Base-by-base conservation (phyloP, 495 filamentous ascomycete species). In the Aspergillus homomorphus region DNA sequence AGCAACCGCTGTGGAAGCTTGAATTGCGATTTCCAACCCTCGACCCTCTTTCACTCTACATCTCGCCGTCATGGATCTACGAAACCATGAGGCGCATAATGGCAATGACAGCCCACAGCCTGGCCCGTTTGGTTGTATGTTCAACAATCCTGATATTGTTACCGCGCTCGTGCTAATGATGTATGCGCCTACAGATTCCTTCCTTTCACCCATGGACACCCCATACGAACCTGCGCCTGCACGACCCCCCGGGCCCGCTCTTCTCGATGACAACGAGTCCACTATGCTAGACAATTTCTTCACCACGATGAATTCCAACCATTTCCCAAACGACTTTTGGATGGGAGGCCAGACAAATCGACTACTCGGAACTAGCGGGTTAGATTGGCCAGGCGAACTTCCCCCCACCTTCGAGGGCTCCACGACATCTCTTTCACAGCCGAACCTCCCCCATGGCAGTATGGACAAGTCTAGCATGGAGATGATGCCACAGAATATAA, bases 51-150 rank as follows among this genome's bases (percentile, higher is more conserved):
- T 33, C 24, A 19, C 49, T 57, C 23, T 51, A 41, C 26, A 22
- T 21, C 19, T 53, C 56, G 56, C 51, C 59, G 69, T 60, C 49
- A 76, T 79, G 69, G 66, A 79, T 62, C 64, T 68, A 43, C 66
- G 64, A 28, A 65, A 63, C 15, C 48, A 69, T 18, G 62, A 75
- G 55, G 58, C 68, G 49, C 71, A 63, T 6, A 60, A 61, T 43
- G 70, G 66, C 48, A 70, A 59, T 15, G 59, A 68, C 46, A 73
- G 69, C 23, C 69, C 70, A 53, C 64, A 70, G 28, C 62, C 67
- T 23, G 74, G 68, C 64, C 83, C 82, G 19, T 87, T 87, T 76
- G 84, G 84, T 57, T 87, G 84, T 87, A 69, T 61, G 84, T 80
- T 14, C 14, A 61, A 21, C 51, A 48, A 24, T 28, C 19, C 41